Base-by-base conservation (phyloP, 1,284 basidiomycete genomes). In the Ustilago sp. region DNA sequence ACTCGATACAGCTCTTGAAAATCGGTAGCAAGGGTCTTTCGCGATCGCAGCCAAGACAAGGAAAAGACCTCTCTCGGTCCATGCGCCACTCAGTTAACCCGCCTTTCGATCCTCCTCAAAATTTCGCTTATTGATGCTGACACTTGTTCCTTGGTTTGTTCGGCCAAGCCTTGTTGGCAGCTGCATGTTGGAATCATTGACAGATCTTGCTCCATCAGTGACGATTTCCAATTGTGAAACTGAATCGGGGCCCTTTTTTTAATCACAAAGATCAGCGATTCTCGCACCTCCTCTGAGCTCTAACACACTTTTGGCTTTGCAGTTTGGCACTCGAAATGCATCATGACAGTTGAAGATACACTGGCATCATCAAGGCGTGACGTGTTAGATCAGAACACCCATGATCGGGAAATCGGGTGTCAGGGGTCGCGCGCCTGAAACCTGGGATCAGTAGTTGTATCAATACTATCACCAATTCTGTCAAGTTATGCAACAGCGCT, bases 91-190 rank as follows among this genome's bases (percentile, higher is more conserved):
- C 31, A 6, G 51, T 11, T 28, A 23, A 23, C 41, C 41, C 32
- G 55, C 55, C 19, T 47, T 34, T 57, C 55, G 55, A 57, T 57
- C 55, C 47, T n/a, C 17, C 39, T 41, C 13, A 11, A 31, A 7
- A 23, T 9, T 45, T 45, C 12, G 31, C 23, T 50, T 23, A 23
- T 34, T 50, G 31, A 57, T 41, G 38, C 45, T 57, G 55, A 57
- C 28, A 57, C 55, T 41, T 13, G 19, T 35, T 23, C 4, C 8
- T 43, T 17, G 2, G 12, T 43, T 17, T 3, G 23, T 28, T 28
- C 23, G 3, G 23, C 38, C 38, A 11, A 39, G 38, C 15, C 9
- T 39, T 17, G 15, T 19, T 19, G 7, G n/a, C n/a, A 45, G 39
- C 39, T 41, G 11, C 39, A 41, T 41, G 39, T 17, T n/a, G 15